Evolutionary conservation across 2,329 filamentous ascomycete species (phyloP).

Genomic region (Diaporthe citriasiana): DNA sequence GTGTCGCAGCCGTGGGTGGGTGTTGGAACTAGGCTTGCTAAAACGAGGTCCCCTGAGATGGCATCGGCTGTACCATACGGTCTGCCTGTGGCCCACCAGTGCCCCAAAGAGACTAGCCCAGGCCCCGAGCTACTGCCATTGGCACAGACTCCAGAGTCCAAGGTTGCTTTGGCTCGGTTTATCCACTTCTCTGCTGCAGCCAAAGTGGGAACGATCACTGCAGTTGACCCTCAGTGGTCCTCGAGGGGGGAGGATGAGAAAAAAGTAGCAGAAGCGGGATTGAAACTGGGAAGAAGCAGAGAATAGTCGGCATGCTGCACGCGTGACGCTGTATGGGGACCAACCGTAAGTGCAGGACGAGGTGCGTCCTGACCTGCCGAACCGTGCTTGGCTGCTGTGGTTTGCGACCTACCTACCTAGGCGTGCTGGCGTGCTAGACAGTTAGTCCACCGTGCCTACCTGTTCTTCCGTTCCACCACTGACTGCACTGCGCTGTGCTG

Average conservation of each 20-base stretch:
- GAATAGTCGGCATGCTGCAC: not conserved
- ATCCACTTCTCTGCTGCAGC: conserved; percentile 22
- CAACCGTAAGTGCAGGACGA: conserved; percentile 6
- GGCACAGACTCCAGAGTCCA: conserved; percentile 33
- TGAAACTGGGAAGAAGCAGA: conserved; percentile 15
- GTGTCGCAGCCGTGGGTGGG: not conserved
- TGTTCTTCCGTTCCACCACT: conserved; percentile 5
- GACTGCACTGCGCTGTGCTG: not conserved
- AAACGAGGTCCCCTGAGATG: conserved; percentile 30
- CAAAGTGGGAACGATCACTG: conserved; percentile 18
- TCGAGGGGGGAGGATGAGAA: not conserved
- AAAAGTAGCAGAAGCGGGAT: conserved; percentile 12
- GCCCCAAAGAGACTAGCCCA: conserved; percentile 6
- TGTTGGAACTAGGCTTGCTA: conserved; percentile 11
- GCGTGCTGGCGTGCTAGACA: too few relatives aligned
- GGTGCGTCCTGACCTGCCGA: not conserved
- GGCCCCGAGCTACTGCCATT: conserved; percentile 15
- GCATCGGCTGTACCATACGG: conserved; percentile 12
- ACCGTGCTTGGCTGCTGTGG: not conserved
- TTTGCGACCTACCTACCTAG: too few relatives aligned
- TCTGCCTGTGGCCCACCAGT: not conserved
- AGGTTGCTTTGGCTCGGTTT: conserved; percentile 20
- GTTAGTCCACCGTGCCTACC: not conserved
- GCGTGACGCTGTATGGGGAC: not conserved
- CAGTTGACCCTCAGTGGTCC: conserved; percentile 9